These are phyloP conservation scores for Aspergillus bertholletiae DNA, from an alignment of 495 filamentous ascomycete genomes.

Conservation along the genomic window DNA sequence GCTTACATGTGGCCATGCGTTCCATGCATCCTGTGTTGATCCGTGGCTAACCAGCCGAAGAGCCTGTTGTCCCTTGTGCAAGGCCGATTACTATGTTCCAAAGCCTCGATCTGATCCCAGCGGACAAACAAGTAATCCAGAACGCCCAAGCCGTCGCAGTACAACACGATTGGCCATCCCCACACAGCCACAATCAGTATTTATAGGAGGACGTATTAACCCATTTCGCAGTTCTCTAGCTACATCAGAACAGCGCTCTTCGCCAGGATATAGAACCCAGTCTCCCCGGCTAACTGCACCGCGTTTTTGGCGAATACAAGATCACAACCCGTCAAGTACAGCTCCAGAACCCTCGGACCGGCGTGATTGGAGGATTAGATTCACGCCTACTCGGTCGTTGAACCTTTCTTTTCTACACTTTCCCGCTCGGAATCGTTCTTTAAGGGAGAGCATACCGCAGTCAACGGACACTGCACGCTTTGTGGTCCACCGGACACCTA, in stretches of 20 bases:
- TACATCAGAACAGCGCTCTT: slow-evolving; percentile 1
- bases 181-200: slow-evolving; percentile 20
- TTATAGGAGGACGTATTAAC: slow-evolving; percentile 21
- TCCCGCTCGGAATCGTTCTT: not conserved
- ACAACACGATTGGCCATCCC: slow-evolving; percentile 9
- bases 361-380: not conserved
- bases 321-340: not conserved
- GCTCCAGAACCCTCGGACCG: not conserved
- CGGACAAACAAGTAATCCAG: slow-evolving; percentile 23
- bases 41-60: slow-evolving; percentile 92
- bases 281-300: not conserved
- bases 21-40: slow-evolving; percentile 93
- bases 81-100: slow-evolving; percentile 78
- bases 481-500: slow-evolving; percentile 19
- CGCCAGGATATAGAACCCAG: not conserved
- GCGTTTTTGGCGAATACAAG: slow-evolving; percentile 2
- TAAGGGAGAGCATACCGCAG: not conserved
- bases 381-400: not conserved
- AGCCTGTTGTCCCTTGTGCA: slow-evolving; percentile 96
- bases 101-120: slow-evolving; percentile 58
- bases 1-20: slow-evolving; percentile 92
- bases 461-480: not conserved
- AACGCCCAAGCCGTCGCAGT: slow-evolving; percentile 26
- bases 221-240: slow-evolving; percentile 3
- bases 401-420: not conserved